Base-by-base conservation (phyloP, 176 grass and related monocot species). In the Cymbopogon citratus region DNA sequence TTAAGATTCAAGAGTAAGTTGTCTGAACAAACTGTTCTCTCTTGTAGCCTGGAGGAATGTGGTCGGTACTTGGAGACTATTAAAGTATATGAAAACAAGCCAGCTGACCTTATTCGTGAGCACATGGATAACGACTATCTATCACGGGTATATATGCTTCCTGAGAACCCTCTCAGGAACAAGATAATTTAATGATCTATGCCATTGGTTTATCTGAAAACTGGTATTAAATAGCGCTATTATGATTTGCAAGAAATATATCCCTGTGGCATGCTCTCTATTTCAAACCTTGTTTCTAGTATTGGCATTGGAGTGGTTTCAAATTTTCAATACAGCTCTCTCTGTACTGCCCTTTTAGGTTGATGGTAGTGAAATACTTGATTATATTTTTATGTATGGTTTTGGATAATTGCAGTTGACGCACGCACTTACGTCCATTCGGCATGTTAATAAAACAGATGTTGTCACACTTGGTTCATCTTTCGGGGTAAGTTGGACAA, bases 41-140 rank as follows among this genome's bases (percentile, higher is more conserved):
- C 63, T 67, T 90, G 68, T 88, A 99, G 96, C 85, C 76, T 91
- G 76, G 96, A 99, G 85, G 96, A 99, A 80, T 99, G 96, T 66
- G 96, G 87, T 73, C 82, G 91, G 45, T 99, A 95, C 78, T 90
- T 99, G 89, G 96, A 99, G 83, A 95, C 96, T n/a, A 91, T 99
- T 23, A 99, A 98, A 98, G 91, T 93, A 3, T 99, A 95, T 27
- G 96, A 99, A 88, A 99, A 99, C 49, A 99, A 99, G 71, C 72
- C 96, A 70, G 93, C 96, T 82, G 96, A 95, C 26, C 91, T 54
- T 41, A 95, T 99, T 60, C 80, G 87, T 1, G 96, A 95, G 74
- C 96, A 99, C 71, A 93, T 59, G 59, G 92, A 99, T 67, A 90
- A 82, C 70, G 92, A 99, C 66, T 99, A 95, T 87, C 83, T 99